Conservation (phyloP, 2,329 filamentous ascomycete species). For the Colletotrichum tanaceti region DNA sequence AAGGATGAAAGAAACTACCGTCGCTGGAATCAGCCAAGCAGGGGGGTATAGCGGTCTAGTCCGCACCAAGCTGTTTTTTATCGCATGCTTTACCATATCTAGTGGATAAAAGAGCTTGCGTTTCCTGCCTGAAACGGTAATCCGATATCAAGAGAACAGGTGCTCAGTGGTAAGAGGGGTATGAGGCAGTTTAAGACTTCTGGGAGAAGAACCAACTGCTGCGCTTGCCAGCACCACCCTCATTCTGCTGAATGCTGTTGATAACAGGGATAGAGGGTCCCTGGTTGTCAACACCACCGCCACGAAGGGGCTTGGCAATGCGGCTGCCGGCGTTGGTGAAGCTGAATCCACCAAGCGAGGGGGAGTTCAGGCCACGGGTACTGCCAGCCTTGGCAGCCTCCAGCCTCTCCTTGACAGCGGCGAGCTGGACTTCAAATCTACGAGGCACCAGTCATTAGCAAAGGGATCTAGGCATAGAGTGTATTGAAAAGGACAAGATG, state of each 20-base stretch:
- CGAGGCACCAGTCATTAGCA: constrained; percentile 27
- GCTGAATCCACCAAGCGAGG: constrained; percentile 75
- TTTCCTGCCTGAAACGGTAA: constrained; percentile 5
- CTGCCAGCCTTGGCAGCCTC: constrained; percentile 94
- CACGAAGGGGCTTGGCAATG: constrained; percentile 76
- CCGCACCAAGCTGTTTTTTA: constrained; percentile 32
- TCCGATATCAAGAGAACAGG: neutral
- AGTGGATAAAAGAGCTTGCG: constrained; percentile 6
- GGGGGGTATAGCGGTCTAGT: constrained; percentile 37
- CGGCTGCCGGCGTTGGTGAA: constrained; percentile 73
- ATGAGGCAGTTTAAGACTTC: constrained; percentile 58
- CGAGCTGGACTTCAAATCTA: constrained; percentile 97
- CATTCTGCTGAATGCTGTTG: constrained; percentile 68
- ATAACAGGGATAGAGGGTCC: constrained; percentile 65
- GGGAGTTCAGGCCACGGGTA: constrained; percentile 81
- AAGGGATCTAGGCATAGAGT: neutral
- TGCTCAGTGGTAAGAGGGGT: constrained; percentile 1
- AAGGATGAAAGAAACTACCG: constrained; percentile 16
- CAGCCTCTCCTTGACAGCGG: constrained; percentile 96
- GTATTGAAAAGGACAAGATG: constrained; percentile 3
- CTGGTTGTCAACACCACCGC: constrained; percentile 64
- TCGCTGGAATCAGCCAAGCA: constrained; percentile 24
- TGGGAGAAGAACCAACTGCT: constrained; percentile 79
- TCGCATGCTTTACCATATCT: constrained; percentile 24
- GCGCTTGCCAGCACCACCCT: constrained; percentile 69